These are phyloP conservation scores for Cladosporium sp. DNA, from an alignment of 2,329 filamentous ascomycete genomes.

Conservation along the genomic window DNA sequence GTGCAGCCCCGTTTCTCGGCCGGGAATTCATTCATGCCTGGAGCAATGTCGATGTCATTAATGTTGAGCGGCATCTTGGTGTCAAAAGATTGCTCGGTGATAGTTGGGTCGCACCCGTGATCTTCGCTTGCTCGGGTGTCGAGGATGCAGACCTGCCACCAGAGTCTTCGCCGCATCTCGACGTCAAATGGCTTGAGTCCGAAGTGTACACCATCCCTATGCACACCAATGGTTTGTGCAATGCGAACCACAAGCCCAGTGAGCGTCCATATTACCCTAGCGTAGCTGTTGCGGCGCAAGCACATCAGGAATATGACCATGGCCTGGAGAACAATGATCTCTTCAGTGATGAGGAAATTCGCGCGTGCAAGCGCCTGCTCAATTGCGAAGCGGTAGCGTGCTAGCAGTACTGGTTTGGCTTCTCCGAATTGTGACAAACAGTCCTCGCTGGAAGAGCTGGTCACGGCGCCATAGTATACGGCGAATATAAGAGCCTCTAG, in stretches of 20 bases:
- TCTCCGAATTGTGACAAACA: slow-evolving; percentile 54
- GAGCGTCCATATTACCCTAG: slow-evolving; percentile 59
- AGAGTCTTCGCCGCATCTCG: slow-evolving; percentile 61
- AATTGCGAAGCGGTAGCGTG: slow-evolving; percentile 62
- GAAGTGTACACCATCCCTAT: slow-evolving; percentile 60
- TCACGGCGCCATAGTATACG: slow-evolving; percentile 63
- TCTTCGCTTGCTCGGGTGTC: slow-evolving; percentile 64
- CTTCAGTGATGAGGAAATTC: slow-evolving; percentile 64
- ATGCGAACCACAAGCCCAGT: slow-evolving; percentile 61
- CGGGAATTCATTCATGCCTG: slow-evolving; percentile 53
- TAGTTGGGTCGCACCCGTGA: slow-evolving; percentile 63
- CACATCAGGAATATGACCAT: slow-evolving; percentile 63
- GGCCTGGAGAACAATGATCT: slow-evolving; percentile 63
- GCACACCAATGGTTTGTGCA: slow-evolving; percentile 61
- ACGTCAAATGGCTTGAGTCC: slow-evolving; percentile 60
- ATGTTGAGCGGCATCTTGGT: slow-evolving; percentile 61
- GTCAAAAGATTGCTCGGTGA: slow-evolving; percentile 61
- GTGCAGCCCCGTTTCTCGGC: slow-evolving; percentile 56
- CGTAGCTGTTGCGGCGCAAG: slow-evolving; percentile 54
- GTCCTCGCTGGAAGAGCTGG: slow-evolving; percentile 52
- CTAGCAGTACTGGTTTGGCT: slow-evolving; percentile 52
- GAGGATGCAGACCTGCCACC: slow-evolving; percentile 62
- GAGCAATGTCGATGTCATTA: slow-evolving; percentile 56
- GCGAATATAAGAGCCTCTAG: slow-evolving; percentile 63
- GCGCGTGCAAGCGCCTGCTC: slow-evolving; percentile 66